Evolutionary conservation across 2,329 filamentous ascomycete genomes (phyloP).

Genomic region (Coniosporium tulheliwenetii): DNA sequence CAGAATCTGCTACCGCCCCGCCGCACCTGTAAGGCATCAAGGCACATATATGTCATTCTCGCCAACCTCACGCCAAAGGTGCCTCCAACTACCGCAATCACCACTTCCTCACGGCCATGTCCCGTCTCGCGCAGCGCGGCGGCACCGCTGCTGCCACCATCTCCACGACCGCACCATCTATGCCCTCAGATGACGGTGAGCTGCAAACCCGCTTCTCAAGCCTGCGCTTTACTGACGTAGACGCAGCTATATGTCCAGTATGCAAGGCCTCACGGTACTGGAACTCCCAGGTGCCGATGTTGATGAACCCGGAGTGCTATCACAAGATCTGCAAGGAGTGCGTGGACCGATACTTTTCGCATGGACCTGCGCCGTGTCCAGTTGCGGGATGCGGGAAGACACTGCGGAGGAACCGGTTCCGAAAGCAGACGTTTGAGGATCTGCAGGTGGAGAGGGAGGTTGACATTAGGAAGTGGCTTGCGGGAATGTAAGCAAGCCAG

Average conservation of each 20-base stretch:
- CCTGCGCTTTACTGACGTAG: constrained; percentile 4
- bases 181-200: constrained; percentile 3
- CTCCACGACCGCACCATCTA: too few relatives aligned
- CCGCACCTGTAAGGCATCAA: too few relatives aligned
- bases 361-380: constrained; percentile 82
- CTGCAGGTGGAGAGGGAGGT: constrained; percentile 81
- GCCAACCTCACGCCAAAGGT: too few relatives aligned
- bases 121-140: constrained; percentile 2
- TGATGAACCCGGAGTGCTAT: constrained; percentile 97
- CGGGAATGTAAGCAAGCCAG: constrained; percentile 27
- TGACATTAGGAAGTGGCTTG: constrained; percentile 71
- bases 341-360: constrained; percentile 84
- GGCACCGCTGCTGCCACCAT: background rate
- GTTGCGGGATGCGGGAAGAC: constrained; percentile 80
- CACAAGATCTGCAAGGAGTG: constrained; percentile 97
- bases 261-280: constrained; percentile 96
- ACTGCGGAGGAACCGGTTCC: constrained; percentile 70
- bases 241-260: constrained; percentile 72
- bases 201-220: background rate
- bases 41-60: too few relatives aligned
- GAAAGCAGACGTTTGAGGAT: constrained; percentile 79
- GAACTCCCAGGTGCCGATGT: constrained; percentile 84
- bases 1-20: too few relatives aligned
- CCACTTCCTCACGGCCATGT: constrained; percentile 1
- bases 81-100: too few relatives aligned